Evolutionary conservation across 2,329 filamentous ascomycete genomes (phyloP).

Genomic region (Penicillium sp.): DNA sequence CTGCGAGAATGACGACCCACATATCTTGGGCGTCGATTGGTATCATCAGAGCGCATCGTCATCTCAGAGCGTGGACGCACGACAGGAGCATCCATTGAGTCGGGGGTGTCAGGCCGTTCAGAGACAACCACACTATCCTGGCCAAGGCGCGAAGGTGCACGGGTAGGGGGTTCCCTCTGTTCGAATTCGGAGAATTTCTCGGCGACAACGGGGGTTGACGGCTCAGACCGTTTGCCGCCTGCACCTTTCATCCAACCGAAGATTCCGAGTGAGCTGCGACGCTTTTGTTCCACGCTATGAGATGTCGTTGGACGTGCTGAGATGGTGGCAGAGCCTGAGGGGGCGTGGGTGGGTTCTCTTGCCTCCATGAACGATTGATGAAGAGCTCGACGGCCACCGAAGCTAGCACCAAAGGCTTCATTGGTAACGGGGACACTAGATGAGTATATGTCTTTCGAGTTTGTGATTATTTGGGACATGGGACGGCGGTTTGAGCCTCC

Average conservation of each 20-base stretch:
- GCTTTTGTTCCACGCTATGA: conserved; percentile 34
- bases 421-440: conserved; percentile 17
- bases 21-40: conserved; percentile 30
- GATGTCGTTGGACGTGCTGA: conserved; percentile 27
- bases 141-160: conserved; percentile 13
- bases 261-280: conserved; percentile 39
- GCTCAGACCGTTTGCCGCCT: conserved; percentile 24
- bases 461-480: conserved; percentile 15
- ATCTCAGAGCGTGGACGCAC: conserved; percentile 13
- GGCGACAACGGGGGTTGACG: not conserved
- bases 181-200: conserved; percentile 7
- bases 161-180: conserved; percentile 11
- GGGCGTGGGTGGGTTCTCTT: conserved; percentile 14
- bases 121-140: conserved; percentile 6
- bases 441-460: conserved; percentile 15
- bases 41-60: conserved; percentile 13
- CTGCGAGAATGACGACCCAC: conserved; percentile 32
- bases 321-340: conserved; percentile 16
- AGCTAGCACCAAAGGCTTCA: conserved; percentile 7
- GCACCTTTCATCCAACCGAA: conserved; percentile 44
- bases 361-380: conserved; percentile 32
- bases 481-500: conserved; percentile 11
- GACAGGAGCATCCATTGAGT: conserved; percentile 13
- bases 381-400: conserved; percentile 12
- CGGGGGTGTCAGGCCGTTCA: conserved; percentile 11